Conservation (phyloP, 805 yeast species). For the Cyberlindnera suaveolens region DNA sequence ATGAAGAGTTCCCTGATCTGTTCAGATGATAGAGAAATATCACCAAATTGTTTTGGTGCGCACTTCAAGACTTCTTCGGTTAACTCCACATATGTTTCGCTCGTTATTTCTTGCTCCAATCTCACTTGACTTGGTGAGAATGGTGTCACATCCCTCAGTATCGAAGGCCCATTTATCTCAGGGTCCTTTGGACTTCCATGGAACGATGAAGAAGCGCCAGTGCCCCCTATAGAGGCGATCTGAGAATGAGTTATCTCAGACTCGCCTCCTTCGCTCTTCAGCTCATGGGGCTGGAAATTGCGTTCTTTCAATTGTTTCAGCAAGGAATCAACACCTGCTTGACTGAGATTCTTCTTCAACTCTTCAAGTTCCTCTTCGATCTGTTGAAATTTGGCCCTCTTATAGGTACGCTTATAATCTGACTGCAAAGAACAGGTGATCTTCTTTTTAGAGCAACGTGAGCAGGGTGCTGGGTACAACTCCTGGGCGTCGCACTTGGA, state of each 20-base stretch:
- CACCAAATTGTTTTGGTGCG: slow-evolving; percentile 66
- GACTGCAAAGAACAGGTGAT: slow-evolving; percentile 67
- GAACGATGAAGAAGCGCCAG: neutral
- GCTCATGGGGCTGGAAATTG: slow-evolving; percentile 13
- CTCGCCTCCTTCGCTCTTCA: slow-evolving; percentile 4
- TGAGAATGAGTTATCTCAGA: neutral
- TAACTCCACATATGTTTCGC: slow-evolving; percentile 16
- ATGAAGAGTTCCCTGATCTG: slow-evolving; percentile 56
- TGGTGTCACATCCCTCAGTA: slow-evolving; percentile 18
- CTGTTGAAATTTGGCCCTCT: slow-evolving; percentile 77
- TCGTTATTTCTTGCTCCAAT: slow-evolving; percentile 5
- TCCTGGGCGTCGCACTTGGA: slow-evolving; percentile 84
- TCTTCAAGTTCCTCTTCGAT: slow-evolving; percentile 76
- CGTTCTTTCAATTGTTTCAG: slow-evolving; percentile 18
- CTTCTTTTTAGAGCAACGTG: slow-evolving; percentile 70
- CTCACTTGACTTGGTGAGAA: slow-evolving; percentile 6
- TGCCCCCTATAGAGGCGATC: neutral
- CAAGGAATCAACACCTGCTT: slow-evolving; percentile 20
- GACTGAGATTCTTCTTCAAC: slow-evolving; percentile 47
- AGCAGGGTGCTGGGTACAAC: slow-evolving; percentile 70
- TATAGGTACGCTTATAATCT: slow-evolving; percentile 84
- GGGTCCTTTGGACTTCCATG: neutral
- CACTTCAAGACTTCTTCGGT: slow-evolving; percentile 40
- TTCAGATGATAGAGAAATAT: slow-evolving; percentile 52
- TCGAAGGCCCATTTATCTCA: slow-evolving; percentile 18